Percentiles rank a stretch among this genome's conserved stretches.
Evolutionary conservation across 768 basidiomycete genomes (phyloP).

Genomic region (Kwoniella sp.): DNA sequence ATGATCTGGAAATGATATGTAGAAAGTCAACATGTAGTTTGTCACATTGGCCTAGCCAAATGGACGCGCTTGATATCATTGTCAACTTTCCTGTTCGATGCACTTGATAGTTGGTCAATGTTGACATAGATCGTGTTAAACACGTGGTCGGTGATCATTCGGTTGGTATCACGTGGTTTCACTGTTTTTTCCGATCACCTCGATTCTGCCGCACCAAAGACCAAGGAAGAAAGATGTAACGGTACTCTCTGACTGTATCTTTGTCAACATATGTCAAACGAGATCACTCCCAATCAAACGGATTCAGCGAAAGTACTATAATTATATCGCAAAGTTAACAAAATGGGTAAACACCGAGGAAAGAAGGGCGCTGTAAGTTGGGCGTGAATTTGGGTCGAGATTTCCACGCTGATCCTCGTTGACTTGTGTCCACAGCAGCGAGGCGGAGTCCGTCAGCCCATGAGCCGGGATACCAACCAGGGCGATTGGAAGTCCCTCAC

Average conservation of each 20-base stretch:
- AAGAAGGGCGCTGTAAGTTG: constrained; percentile 16
- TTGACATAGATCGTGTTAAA: constrained; percentile 9
- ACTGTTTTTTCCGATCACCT: constrained; percentile 2
- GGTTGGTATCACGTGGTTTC: constrained; percentile 8
- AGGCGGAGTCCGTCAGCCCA: constrained; percentile 10
- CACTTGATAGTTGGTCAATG: no score
- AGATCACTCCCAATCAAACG: not conserved
- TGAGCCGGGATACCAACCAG: constrained; percentile 19
- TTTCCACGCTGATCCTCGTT: not conserved
- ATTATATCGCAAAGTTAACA: not conserved
- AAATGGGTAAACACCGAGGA: constrained; percentile 21
- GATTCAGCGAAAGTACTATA: not conserved
- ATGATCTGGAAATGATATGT: no score
- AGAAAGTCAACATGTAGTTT: no score
- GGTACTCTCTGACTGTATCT: no score
- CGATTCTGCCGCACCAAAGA: not conserved
- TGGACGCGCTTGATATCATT: constrained; percentile 7
- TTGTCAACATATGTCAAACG: not conserved
- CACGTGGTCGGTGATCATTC: not conserved
- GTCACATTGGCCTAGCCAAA: not conserved
- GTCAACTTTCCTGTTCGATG: not conserved
- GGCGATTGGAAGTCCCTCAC: constrained; percentile 28
- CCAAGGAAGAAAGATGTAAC: no score
- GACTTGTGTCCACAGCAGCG: constrained; percentile 13
- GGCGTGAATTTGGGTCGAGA: not conserved